Percentiles rank a stretch among this genome's conserved stretches.
phyloP scores from a whole-genome alignment of 768 basidiomycete species.

The Podaxis pistillaris region DNA sequence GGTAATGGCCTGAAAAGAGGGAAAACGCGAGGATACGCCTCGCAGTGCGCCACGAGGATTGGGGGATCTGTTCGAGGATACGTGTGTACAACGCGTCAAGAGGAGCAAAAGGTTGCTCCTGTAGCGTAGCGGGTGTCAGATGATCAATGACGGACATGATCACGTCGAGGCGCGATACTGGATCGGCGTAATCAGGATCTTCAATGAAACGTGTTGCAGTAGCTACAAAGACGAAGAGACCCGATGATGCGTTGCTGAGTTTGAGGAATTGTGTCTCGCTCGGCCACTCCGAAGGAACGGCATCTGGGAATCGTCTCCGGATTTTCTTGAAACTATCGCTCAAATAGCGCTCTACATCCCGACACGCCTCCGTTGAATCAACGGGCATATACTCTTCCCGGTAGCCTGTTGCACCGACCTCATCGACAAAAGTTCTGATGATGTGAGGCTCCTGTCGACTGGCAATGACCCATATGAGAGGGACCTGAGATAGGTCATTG shows the following conservation, averaged over 20 bases:
- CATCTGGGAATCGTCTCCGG: neutral
- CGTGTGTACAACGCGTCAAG: neutral
- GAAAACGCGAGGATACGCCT: neutral
- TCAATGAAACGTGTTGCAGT: neutral
- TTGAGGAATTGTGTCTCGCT: neutral
- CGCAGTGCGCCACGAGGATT: neutral
- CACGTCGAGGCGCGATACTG: neutral
- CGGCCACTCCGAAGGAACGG: neutral
- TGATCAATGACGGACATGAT: neutral
- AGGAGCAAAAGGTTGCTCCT: neutral
- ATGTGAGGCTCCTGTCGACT: neutral
- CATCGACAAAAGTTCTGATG: neutral
- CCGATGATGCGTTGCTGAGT: neutral
- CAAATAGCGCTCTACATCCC: neutral
- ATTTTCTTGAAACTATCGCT: neutral
- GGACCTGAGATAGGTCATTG: neutral
- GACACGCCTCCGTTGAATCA: neutral
- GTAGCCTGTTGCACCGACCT: neutral
- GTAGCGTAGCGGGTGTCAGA: too few relatives aligned
- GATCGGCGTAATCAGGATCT: neutral
- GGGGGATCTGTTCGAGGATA: neutral
- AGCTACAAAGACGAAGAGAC: neutral
- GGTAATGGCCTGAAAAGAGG: neutral
- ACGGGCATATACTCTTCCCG: neutral
- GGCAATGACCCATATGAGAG: neutral